phyloP scores from a whole-genome alignment of 768 basidiomycete genomes.

The Coprinopsis strossmayeri region DNA sequence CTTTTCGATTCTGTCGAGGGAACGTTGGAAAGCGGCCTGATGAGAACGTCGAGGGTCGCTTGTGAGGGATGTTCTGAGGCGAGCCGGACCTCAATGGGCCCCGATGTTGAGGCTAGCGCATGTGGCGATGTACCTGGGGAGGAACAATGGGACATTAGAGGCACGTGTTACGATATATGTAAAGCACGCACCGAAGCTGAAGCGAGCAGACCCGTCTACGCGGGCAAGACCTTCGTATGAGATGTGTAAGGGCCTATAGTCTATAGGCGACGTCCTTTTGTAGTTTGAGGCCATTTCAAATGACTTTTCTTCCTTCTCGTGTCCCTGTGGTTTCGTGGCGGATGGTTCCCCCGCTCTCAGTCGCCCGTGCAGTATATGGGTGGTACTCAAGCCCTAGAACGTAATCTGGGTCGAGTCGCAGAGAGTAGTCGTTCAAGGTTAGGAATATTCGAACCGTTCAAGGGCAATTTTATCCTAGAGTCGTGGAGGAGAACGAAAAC shows the following conservation, averaged over 20 bases:
- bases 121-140: slow-evolving; percentile 18
- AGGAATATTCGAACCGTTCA: background rate
- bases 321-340: no score
- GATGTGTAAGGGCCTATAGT: slow-evolving; percentile 26
- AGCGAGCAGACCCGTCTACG: slow-evolving; percentile 73
- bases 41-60: slow-evolving; percentile 67
- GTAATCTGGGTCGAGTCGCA: no score
- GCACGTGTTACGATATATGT: background rate
- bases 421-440: no score
- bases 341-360: no score
- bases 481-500: background rate
- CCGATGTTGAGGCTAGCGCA: slow-evolving; percentile 65
- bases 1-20: slow-evolving; percentile 67
- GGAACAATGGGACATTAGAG: slow-evolving; percentile 1
- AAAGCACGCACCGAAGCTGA: slow-evolving; percentile 46
- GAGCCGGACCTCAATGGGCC: slow-evolving; percentile 72
- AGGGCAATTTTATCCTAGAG: background rate
- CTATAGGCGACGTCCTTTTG: background rate
- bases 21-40: slow-evolving; percentile 64
- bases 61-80: slow-evolving; percentile 64
- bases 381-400: no score
- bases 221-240: slow-evolving; percentile 57
- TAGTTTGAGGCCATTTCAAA: background rate
- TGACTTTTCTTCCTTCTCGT: no score
- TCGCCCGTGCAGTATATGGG: no score